Evolutionary conservation across 441 rosid genomes (phyloP).

Genomic region (Flueggea neowawraea): DNA sequence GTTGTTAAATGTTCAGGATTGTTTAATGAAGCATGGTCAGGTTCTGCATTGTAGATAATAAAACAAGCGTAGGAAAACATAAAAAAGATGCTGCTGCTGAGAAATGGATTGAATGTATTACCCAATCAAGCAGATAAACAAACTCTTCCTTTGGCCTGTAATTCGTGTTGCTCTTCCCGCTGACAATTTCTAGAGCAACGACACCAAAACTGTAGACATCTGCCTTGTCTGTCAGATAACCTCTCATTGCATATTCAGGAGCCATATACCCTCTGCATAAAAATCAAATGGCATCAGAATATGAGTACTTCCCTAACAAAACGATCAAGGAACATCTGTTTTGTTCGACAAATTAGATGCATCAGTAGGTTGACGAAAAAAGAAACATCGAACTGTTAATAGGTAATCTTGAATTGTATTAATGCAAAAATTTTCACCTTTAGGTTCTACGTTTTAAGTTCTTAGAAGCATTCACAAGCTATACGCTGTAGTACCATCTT

Average conservation of each 20-base stretch:
- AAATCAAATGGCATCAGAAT: neutral
- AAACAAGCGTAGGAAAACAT: neutral
- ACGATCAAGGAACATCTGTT: neutral
- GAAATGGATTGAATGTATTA: conserved; percentile 14
- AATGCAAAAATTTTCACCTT: too few relatives aligned
- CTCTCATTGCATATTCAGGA: conserved; percentile 92
- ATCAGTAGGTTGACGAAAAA: too few relatives aligned
- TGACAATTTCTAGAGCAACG: conserved; percentile 63
- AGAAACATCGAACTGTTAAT: too few relatives aligned
- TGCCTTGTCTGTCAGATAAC: conserved; percentile 85
- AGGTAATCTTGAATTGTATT: too few relatives aligned
- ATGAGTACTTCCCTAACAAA: neutral
- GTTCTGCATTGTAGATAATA: neutral
- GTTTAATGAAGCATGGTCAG: too few relatives aligned
- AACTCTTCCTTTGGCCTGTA: conserved; percentile 63
- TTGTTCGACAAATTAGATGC: neutral
- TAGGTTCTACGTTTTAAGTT: too few relatives aligned
- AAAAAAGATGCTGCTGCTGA: neutral
- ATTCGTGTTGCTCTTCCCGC: conserved; percentile 79
- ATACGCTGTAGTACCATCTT: too few relatives aligned
- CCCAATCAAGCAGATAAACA: conserved; percentile 88
- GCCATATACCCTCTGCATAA: conserved; percentile 77
- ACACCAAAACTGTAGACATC: conserved; percentile 90
- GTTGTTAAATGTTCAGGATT: too few relatives aligned
- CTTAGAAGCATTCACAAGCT: too few relatives aligned